Base-by-base conservation (phyloP, 306 rosid species). In the Fragaria vesca region DNA sequence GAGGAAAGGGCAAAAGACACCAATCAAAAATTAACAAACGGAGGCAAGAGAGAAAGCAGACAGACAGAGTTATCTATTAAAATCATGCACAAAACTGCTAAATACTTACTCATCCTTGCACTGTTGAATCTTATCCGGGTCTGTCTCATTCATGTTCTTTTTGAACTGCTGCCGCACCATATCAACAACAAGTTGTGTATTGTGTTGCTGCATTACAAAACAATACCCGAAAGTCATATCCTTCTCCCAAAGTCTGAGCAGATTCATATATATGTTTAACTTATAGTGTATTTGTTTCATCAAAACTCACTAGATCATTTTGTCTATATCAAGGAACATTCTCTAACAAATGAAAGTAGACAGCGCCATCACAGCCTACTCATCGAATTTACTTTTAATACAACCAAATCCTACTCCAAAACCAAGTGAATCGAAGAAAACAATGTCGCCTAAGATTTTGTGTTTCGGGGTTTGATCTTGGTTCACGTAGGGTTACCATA, bases 141-240 rank as follows among this genome's bases (percentile, higher is more conserved):
- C 97, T 51, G 90, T 86, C 89, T 95, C 99, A 3, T 78, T 90
- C 91, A 81, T 91, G 84, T 93, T 62, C 72, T 62, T 86, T 81
- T 82, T 91, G 87, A 95, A 92, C 79, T 93, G 96, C 81, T 87
- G 90, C 77, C 93, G 86, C 91, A 94, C 94, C 93, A 92, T 92
- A 28, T 54, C 87, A 28, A 93, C 88, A 51, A 95, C 71, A 69
- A 92, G 96, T 74, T 76, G 61, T 20, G 97, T 89, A 81, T 95
- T 91, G 73, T 91, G 87, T 87, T 93, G 87, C 97, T 94, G 93
- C 82, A 82, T 58, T 12, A n/a, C 67, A 30, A 34, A 47, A 67
- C 63, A 38, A 40, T 17, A 13, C 4, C 45, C 18, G 13, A 17
- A 74, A 43, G 4, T 52, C 18, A 52, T 4, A 40, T 66, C n/a